Base-by-base conservation (phyloP, 805 yeast genomes). In the Starmerella stellata region DNA sequence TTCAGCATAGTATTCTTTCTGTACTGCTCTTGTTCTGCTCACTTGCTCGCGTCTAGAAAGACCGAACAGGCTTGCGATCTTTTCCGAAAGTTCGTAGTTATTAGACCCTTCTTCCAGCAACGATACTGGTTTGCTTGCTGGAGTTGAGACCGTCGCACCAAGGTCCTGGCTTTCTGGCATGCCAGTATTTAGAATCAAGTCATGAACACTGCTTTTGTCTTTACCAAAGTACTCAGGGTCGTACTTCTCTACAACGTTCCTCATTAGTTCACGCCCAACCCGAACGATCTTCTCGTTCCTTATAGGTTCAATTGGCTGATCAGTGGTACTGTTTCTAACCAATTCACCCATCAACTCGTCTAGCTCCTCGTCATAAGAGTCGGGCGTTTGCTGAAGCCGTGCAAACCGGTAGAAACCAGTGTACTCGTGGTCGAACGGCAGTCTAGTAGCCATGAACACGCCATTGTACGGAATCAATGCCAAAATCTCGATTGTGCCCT, bases 381-480 rank as follows among this genome's bases (percentile, higher is more conserved):
- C 21, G 19, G 36, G 41, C 15, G 25, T 35, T 23, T 37, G 38
- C 14, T 14, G 31, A 4, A 27, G 31, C 5, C 19, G n/a, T 4
- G 36, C 24, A 23, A 44, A 45, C 9, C 38, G 21, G 35, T 46
- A 46, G 30, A 32, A 38, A 8, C 36, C 23, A 17, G 34, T 34
- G 30, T 21, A 36, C 18, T 51, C 54, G 21, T 48, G 44, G 8
- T 31, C 29, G 35, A 48, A 48, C 7, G 53, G 52, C 25, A 48
- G 38, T 1, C 43, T 42, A 1, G 46, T 34, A 31, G 39, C 38
- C 24, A 44, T 19, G 14, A 51, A 31, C 18, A 25, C 27, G 17
- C 40, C 39, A 2, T 38, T 33, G 1, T 19, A 30, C 1, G 54
- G 54, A 18, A 41, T 42, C 18, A 51, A 30, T 5, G 34, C 36